Evolutionary conservation across 2,329 filamentous ascomycete species (phyloP).

Genomic region (Fusarium sp.): DNA sequence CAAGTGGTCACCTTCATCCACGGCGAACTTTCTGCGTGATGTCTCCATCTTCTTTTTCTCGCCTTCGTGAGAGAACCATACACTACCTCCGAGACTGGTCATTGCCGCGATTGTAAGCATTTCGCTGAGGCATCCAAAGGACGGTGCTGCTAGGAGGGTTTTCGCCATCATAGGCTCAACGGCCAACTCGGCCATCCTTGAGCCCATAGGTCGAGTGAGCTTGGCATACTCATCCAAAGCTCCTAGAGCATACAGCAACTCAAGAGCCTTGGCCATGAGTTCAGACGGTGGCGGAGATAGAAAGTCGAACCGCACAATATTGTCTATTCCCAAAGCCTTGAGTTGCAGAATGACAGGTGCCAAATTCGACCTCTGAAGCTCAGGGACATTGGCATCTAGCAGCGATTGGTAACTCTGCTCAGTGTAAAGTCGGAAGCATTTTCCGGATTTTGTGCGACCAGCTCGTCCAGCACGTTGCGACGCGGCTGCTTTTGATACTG

Average conservation of each 20-base stretch:
- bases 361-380: conserved; percentile 92
- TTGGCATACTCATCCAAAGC: conserved; percentile 91
- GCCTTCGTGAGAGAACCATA: conserved; percentile 85
- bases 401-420: conserved; percentile 75
- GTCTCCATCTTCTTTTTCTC: conserved; percentile 80
- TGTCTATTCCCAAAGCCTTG: conserved; percentile 94
- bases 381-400: conserved; percentile 79
- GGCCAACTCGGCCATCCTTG: conserved; percentile 91
- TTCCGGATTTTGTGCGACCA: conserved; percentile 87
- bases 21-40: conserved; percentile 83
- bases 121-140: conserved; percentile 83
- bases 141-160: conserved; percentile 78
- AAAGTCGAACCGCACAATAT: conserved; percentile 90
- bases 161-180: conserved; percentile 97
- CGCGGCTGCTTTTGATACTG: conserved; percentile 91
- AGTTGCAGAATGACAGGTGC: conserved; percentile 90
- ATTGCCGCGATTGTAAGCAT: conserved; percentile 94
- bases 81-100: conserved; percentile 83
- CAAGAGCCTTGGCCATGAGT: conserved; percentile 85
- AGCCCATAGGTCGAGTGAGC: conserved; percentile 87
- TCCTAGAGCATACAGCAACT: conserved; percentile 86
- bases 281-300: conserved; percentile 86
- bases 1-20: conserved; percentile 92
- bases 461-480: conserved; percentile 90
- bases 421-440: conserved; percentile 93